Evolutionary conservation across 2,329 filamentous ascomycete genomes (phyloP).

Genomic region (Penicillium sp.): DNA sequence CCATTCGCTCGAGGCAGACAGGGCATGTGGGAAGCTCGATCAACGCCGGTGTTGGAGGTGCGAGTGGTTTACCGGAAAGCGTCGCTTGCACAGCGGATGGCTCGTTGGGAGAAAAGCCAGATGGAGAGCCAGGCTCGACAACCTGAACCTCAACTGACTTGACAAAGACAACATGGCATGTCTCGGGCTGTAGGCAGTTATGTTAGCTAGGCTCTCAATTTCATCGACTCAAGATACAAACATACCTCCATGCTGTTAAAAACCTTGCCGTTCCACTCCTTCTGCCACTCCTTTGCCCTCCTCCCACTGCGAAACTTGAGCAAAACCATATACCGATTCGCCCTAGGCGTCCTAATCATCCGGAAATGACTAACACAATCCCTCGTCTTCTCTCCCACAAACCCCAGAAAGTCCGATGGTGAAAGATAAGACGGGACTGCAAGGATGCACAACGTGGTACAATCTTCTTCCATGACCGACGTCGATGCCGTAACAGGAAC

Average conservation of each 20-base stretch:
- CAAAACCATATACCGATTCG: slow-evolving; percentile 90
- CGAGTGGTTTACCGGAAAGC: slow-evolving; percentile 58
- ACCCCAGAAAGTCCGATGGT: slow-evolving; percentile 83
- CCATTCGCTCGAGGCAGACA: slow-evolving; percentile 96
- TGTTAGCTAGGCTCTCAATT: neutral
- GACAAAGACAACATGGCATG: slow-evolving; percentile 91
- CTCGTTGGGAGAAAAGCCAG: slow-evolving; percentile 26
- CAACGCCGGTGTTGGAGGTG: slow-evolving; percentile 73
- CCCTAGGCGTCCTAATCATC: slow-evolving; percentile 82
- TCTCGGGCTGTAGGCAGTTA: slow-evolving; percentile 62
- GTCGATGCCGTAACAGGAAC: slow-evolving; percentile 17
- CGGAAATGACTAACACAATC: slow-evolving; percentile 87
- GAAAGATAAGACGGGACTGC: slow-evolving; percentile 93
- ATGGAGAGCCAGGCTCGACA: slow-evolving; percentile 43
- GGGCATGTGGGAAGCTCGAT: slow-evolving; percentile 93
- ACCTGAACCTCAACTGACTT: slow-evolving; percentile 83
- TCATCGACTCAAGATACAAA: slow-evolving; percentile 4
- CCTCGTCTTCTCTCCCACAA: slow-evolving; percentile 81
- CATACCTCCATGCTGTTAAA: slow-evolving; percentile 86
- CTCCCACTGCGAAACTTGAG: slow-evolving; percentile 82
- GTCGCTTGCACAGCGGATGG: slow-evolving; percentile 37
- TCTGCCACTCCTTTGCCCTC: slow-evolving; percentile 73
- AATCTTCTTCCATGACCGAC: slow-evolving; percentile 51
- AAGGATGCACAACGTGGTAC: slow-evolving; percentile 85
- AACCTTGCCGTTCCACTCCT: slow-evolving; percentile 83